Evolutionary conservation across 2,329 filamentous ascomycete genomes (phyloP), one percentile per base, ranked within the genome.

Genomic region (Stenocarpella maydis): DNA sequence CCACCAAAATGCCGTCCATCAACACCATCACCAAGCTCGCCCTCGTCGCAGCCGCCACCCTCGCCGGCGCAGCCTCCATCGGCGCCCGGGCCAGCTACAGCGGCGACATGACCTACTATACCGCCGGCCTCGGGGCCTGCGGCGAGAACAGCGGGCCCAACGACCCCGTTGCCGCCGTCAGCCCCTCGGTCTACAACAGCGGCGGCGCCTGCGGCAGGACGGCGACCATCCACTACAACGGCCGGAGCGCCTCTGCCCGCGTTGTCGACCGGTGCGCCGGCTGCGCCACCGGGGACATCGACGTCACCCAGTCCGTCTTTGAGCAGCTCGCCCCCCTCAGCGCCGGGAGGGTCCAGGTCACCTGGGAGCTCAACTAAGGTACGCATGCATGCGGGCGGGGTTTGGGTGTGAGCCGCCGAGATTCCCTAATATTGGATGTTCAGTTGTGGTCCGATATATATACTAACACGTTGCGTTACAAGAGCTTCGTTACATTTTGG

Each of bases 71-170:
- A n/a, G 55, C 55, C 10, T 10, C 21, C 12, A 15, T 61, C 55
- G 37, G n/a, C 37, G 12, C 24, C 10, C 52, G 52, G 3, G 26
- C 41, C 26, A 21, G 26, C 41, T 34, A 47, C 41, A 31, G 28
- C 41, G 58, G 58, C 19, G 15, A 61, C 4, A 61, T 61, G 58
- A 61, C 58, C 39, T 61, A 24, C 14, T 61, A 17, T 28, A 9
- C 31, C 41, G 41, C 58, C 6, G 43, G 58, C 19, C 39, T n/a
- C 1, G 43, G 58, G 7, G 58, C 58, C 41, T 61, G 58, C 12
- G 58, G 58, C 5, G 5, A 28, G 26, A 31, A 4, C 1, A 47
- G 41, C 41, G 14, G 2, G 10, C 7, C 15, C 26, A 34, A 6
- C 26, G 58, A 61, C 19, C 12, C 19, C 0, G 43, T 61, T 7